Evolutionary conservation across 192 early-diverging fungal genomes (phyloP).

Genomic region (Nowakowskiella sp.): DNA sequence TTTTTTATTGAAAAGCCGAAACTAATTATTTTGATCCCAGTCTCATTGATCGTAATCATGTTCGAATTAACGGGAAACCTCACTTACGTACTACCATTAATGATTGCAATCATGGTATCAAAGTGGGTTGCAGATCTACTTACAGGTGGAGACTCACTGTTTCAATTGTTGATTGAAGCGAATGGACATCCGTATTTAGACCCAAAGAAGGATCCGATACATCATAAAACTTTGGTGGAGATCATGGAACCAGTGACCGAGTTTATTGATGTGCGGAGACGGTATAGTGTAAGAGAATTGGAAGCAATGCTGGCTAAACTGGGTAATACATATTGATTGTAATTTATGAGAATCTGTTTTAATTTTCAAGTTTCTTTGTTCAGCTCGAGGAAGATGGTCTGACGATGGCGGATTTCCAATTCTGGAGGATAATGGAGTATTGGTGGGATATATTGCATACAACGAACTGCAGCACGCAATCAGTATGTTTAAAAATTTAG

Average conservation of each 20-base stretch:
- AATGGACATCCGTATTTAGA: slow-evolving; percentile 71
- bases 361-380: neutral
- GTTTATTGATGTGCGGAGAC: slow-evolving; percentile 55
- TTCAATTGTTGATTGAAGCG: slow-evolving; percentile 61
- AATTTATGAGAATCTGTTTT: neutral
- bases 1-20: slow-evolving; percentile 10
- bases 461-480: slow-evolving; percentile 68
- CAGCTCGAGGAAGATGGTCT: slow-evolving; percentile 38
- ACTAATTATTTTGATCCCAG: slow-evolving; percentile 14
- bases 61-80: slow-evolving; percentile 87
- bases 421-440: slow-evolving; percentile 38
- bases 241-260: slow-evolving; percentile 57
- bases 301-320: slow-evolving; percentile 44
- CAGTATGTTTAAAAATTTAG: slow-evolving; percentile 11
- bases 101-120: slow-evolving; percentile 25
- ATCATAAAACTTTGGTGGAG: slow-evolving; percentile 50
- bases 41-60: slow-evolving; percentile 86
- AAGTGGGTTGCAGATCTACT: slow-evolving; percentile 66
- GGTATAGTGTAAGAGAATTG: slow-evolving; percentile 51
- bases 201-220: slow-evolving; percentile 63
- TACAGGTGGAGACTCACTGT: slow-evolving; percentile 52
- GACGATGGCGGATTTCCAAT: slow-evolving; percentile 72
- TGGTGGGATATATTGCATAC: slow-evolving; percentile 77
- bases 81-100: slow-evolving; percentile 59
- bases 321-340: slow-evolving; percentile 10